Evolutionary conservation across 2,329 filamentous ascomycete genomes (phyloP).

Genomic region (Cryphonectria naterciae): DNA sequence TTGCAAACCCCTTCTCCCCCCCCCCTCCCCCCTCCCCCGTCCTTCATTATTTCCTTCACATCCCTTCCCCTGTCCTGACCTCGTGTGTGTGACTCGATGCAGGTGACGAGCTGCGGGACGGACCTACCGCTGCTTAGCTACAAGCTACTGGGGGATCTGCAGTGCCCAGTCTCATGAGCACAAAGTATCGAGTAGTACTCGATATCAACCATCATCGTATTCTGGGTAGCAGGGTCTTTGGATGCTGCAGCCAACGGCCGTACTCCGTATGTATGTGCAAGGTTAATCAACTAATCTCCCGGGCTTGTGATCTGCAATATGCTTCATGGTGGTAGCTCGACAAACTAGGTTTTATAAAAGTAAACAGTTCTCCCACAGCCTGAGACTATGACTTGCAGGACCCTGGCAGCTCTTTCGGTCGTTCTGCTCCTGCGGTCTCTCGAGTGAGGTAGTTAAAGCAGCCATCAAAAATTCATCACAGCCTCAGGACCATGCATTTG

Average conservation of each 20-base stretch:
- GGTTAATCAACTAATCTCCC: background rate
- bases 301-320: background rate
- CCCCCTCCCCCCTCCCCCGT: too few relatives aligned
- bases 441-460: background rate
- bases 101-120: background rate
- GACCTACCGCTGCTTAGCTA: background rate
- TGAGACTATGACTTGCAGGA: background rate
- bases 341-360: background rate
- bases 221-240: background rate
- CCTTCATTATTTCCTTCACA: background rate
- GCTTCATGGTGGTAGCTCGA: background rate
- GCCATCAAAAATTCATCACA: background rate
- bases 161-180: background rate
- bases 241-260: slow-evolving; percentile 1
- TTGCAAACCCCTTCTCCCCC: background rate
- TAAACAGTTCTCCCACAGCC: background rate
- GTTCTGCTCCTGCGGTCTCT: too few relatives aligned
- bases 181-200: background rate
- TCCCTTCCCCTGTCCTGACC: background rate
- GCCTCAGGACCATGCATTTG: slow-evolving; percentile 32
- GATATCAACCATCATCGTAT: background rate
- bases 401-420: background rate
- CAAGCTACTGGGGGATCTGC: background rate
- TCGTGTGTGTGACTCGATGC: background rate
- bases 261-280: slow-evolving; percentile 7